Conservation (phyloP, 1,284 basidiomycete species). For the Kalmanozyma brasiliensis region DNA sequence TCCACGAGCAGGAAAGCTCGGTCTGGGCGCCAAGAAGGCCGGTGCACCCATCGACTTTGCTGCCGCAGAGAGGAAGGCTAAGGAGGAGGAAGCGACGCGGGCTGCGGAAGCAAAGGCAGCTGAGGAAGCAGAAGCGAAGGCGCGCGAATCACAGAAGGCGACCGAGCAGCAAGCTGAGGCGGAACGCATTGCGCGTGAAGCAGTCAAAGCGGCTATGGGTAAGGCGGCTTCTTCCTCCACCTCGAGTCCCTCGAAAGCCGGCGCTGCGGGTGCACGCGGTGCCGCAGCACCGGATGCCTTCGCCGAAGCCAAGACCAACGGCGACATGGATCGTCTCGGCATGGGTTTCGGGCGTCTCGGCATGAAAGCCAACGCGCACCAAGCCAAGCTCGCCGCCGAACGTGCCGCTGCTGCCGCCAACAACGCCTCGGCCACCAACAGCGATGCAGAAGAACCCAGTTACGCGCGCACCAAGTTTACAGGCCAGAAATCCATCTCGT, state of each 20-base stretch:
- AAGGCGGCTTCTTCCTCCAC: slow-evolving; percentile 25
- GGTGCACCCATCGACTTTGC: slow-evolving; percentile 63
- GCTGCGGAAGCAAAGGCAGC: slow-evolving; percentile 42
- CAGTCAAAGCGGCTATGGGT: slow-evolving; percentile 47
- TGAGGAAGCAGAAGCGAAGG: slow-evolving; percentile 50
- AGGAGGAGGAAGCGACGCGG: slow-evolving; percentile 56
- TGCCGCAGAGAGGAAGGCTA: slow-evolving; percentile 62
- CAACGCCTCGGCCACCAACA: slow-evolving; percentile 22
- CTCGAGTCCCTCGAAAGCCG: slow-evolving; percentile 17
- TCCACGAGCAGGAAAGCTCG: slow-evolving; percentile 57
- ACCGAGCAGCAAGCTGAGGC: slow-evolving; percentile 50
- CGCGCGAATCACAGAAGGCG: slow-evolving; percentile 41
- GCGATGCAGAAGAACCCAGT: slow-evolving; percentile 72
- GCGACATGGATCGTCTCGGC: slow-evolving; percentile 76
- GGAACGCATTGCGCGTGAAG: slow-evolving; percentile 55
- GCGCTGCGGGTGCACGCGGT: slow-evolving; percentile 20
- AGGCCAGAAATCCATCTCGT: slow-evolving; percentile 85
- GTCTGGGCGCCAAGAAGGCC: slow-evolving; percentile 61
- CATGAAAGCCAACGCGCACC: slow-evolving; percentile 51
- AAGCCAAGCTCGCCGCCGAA: slow-evolving; percentile 52
- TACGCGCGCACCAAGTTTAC: slow-evolving; percentile 92
- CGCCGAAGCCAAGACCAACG: slow-evolving; percentile 68
- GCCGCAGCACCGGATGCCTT: slow-evolving; percentile 31
- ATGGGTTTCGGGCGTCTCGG: slow-evolving; percentile 87
- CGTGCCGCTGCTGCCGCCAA: slow-evolving; percentile 47